A percentile compares a stretch with the other conserved stretches of the same genome.
phyloP scores from a whole-genome alignment of 2,329 filamentous ascomycete genomes.

The Fusarium oxysporum region DNA sequence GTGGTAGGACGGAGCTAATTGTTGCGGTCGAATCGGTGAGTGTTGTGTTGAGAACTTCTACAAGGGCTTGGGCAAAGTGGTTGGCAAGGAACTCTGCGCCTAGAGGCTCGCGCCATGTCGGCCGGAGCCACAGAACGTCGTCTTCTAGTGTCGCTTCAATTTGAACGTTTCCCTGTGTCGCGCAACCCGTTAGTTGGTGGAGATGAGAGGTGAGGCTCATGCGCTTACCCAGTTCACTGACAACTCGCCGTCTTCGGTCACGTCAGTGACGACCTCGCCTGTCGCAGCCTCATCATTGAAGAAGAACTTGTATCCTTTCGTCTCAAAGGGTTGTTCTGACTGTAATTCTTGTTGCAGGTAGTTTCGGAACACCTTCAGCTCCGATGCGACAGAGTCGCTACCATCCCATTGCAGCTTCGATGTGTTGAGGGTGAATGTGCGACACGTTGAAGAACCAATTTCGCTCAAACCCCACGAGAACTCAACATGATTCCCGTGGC shows the following conservation, averaged over 20 bases:
- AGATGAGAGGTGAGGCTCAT: background rate
- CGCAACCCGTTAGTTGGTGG: slow-evolving; percentile 1
- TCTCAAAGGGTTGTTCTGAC: slow-evolving; percentile 1
- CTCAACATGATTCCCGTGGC: slow-evolving; percentile 38
- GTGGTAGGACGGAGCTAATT: slow-evolving; percentile 30
- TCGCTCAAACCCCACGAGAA: slow-evolving; percentile 41
- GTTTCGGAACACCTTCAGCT: slow-evolving; percentile 30
- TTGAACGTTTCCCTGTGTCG: slow-evolving; percentile 40
- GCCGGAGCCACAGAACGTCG: slow-evolving; percentile 34
- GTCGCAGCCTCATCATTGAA: slow-evolving; percentile 40
- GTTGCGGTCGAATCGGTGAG: slow-evolving; percentile 14
- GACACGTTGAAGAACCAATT: slow-evolving; percentile 17
- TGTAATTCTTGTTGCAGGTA: slow-evolving; percentile 31
- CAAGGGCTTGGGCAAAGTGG: slow-evolving; percentile 37
- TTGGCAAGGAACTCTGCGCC: slow-evolving; percentile 42
- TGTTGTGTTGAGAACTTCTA: slow-evolving; percentile 43
- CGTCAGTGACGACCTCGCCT: slow-evolving; percentile 17
- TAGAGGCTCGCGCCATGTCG: slow-evolving; percentile 40
- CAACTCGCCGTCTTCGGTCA: slow-evolving; percentile 21
- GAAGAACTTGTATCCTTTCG: slow-evolving; percentile 28
- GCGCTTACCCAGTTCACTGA: slow-evolving; percentile 39
- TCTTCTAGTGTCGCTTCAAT: slow-evolving; percentile 36
- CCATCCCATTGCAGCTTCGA: slow-evolving; percentile 37
- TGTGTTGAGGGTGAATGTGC: slow-evolving; percentile 39
- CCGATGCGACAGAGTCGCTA: slow-evolving; percentile 25